These are phyloP conservation scores for Auriscalpium vulgare DNA, from an alignment of 768 basidiomycete species.

Conservation along the genomic window DNA sequence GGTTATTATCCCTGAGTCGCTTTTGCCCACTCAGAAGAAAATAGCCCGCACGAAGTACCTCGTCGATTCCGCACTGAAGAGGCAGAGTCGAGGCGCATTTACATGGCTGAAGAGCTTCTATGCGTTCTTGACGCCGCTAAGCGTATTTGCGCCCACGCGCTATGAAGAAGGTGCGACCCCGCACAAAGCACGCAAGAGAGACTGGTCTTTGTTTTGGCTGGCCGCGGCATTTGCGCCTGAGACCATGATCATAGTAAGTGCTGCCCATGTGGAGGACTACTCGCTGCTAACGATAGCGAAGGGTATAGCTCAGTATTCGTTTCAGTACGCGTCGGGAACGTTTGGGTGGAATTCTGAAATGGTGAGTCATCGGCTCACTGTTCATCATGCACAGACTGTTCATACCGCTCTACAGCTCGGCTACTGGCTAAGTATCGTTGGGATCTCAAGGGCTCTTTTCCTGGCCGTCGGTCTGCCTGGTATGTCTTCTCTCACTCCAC, in stretches of 20 bases:
- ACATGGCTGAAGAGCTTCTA: not conserved
- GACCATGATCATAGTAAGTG: not conserved
- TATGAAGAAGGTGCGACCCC: not conserved
- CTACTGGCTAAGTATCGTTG: conserved; percentile 1
- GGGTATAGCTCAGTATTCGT: not conserved
- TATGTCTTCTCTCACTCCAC: not conserved
- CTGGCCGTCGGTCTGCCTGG: not conserved
- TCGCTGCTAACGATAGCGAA: not conserved
- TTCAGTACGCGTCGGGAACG: not conserved
- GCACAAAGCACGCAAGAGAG: not conserved
- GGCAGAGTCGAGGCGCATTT: not conserved
- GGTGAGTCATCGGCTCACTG: not conserved
- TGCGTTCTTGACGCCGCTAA: not conserved
- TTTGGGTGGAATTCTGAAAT: conserved; percentile 1
- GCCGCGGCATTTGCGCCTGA: not conserved
- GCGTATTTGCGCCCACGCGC: not conserved
- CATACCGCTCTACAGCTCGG: not conserved
- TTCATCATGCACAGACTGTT: not conserved
- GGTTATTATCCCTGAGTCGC: conserved; percentile 1
- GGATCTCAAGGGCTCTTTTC: not conserved
- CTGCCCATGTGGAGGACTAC: not conserved
- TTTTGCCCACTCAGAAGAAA: conserved; percentile 1
- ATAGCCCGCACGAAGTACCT: not conserved
- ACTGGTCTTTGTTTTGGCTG: not conserved
- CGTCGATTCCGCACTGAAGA: not conserved